These are phyloP conservation scores for Brassica cretica DNA, from an alignment of 345 rosid genomes.

Conservation along the genomic window DNA sequence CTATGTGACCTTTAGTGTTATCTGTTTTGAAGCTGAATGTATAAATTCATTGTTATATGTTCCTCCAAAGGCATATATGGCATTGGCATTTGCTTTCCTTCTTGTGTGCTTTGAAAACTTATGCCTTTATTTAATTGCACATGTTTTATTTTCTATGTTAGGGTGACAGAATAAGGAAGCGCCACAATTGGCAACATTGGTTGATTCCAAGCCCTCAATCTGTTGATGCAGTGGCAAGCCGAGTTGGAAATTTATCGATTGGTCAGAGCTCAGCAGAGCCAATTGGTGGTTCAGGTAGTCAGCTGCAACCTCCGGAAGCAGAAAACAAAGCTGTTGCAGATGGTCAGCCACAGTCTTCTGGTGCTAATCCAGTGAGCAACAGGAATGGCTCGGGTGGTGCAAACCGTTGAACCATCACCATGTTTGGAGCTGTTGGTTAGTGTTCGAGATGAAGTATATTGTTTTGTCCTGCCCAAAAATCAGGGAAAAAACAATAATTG, in stretches of 20 bases:
- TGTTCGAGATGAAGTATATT: constrained; percentile 28
- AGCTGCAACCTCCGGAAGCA: constrained; percentile 16
- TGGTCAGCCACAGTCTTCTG: constrained; percentile 23
- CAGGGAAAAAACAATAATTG: constrained; percentile 35
- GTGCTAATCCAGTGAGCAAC: constrained; percentile 7
- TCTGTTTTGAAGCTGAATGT: constrained; percentile 1
- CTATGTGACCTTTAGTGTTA: not conserved
- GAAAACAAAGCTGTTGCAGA: constrained; percentile 14
- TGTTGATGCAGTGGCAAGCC: constrained; percentile 24
- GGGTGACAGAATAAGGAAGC: constrained; percentile 79
- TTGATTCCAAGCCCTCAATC: constrained; percentile 30
- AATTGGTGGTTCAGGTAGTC: constrained; percentile 34
- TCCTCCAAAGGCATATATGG: not conserved
- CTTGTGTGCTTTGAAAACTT: constrained; percentile 5
- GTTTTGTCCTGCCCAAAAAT: constrained; percentile 34
- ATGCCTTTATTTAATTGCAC: not conserved
- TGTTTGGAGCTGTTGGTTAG: constrained; percentile 31
- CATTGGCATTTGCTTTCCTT: not conserved
- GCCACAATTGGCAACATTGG: constrained; percentile 68
- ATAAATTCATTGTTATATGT: not conserved
- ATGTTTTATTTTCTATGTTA: constrained; percentile 28
- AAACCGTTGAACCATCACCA: constrained; percentile 32
- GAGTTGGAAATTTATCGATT: constrained; percentile 19
- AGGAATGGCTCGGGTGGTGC: constrained; percentile 27
- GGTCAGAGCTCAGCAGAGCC: constrained; percentile 20